These are phyloP conservation scores for Rhodotorula mucilaginosa DNA, from an alignment of 1,284 basidiomycete genomes.

Conservation along the genomic window DNA sequence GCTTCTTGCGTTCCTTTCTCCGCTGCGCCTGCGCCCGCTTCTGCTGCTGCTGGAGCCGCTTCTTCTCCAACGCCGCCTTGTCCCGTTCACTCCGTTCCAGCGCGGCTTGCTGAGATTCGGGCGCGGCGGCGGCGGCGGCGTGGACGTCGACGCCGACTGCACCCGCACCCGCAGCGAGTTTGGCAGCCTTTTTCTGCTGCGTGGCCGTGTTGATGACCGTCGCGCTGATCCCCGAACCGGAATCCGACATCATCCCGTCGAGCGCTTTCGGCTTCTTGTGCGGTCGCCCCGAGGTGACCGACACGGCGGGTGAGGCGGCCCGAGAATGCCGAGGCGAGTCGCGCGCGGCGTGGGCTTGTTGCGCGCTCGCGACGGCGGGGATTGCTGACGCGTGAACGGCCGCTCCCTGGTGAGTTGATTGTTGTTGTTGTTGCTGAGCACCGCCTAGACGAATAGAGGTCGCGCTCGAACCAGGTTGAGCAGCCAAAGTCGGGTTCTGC, in stretches of 20 bases:
- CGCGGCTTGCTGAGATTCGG: slow-evolving; percentile 8
- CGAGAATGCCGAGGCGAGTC: slow-evolving; percentile 9
- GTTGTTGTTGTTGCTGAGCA: background rate
- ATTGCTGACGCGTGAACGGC: background rate
- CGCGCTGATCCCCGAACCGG: slow-evolving; percentile 23
- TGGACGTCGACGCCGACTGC: background rate
- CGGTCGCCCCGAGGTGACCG: slow-evolving; percentile 11
- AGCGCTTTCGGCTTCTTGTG: slow-evolving; percentile 14
- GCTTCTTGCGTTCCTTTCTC: slow-evolving; percentile 24
- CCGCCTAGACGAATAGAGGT: slow-evolving; percentile 31
- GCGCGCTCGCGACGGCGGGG: background rate
- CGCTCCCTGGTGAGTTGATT: background rate
- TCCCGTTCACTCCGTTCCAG: slow-evolving; percentile 18
- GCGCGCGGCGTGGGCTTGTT: background rate
- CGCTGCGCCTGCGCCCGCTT: slow-evolving; percentile 12
- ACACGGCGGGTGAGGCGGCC: slow-evolving; percentile 20
- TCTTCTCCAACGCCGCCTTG: slow-evolving; percentile 3
- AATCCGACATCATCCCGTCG: slow-evolving; percentile 10
- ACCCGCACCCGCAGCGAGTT: slow-evolving; percentile 7
- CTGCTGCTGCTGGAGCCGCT: slow-evolving; percentile 5
- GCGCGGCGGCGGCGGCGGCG: background rate
- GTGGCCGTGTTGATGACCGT: slow-evolving; percentile 2
- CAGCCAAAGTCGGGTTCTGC: slow-evolving; percentile 25
- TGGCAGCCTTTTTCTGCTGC: slow-evolving; percentile 29
- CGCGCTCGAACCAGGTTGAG: slow-evolving; percentile 24